phyloP scores from a whole-genome alignment of 2,329 filamentous ascomycete species.

The Metarhizium guizhouense region DNA sequence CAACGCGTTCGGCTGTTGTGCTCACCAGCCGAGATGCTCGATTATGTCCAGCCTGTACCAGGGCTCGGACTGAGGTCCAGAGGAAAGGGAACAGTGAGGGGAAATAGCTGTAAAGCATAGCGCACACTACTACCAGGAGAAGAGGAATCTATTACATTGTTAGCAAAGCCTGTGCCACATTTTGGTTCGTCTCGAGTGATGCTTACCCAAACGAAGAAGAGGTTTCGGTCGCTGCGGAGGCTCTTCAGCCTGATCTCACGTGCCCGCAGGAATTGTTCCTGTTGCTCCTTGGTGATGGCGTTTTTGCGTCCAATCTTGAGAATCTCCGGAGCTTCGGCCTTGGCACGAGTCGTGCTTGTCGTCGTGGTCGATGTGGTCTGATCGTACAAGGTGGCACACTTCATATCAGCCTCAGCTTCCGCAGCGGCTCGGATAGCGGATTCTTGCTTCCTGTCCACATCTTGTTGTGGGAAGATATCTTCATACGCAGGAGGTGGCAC shows the following conservation, averaged over 20 bases:
- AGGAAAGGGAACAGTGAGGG: slow-evolving; percentile 35
- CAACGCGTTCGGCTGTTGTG: slow-evolving; percentile 14
- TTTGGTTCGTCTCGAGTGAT: neutral
- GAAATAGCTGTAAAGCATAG: slow-evolving; percentile 41
- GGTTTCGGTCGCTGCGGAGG: slow-evolving; percentile 53
- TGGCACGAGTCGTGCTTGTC: slow-evolving; percentile 27
- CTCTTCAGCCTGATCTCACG: slow-evolving; percentile 55
- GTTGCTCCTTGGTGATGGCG: slow-evolving; percentile 55
- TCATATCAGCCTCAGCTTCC: slow-evolving; percentile 49
- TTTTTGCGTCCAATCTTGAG: slow-evolving; percentile 55
- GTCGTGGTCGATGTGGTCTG: slow-evolving; percentile 17
- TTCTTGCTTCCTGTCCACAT: slow-evolving; percentile 46
- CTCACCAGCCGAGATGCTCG: slow-evolving; percentile 16
- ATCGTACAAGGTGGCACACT: slow-evolving; percentile 46
- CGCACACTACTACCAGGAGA: slow-evolving; percentile 37
- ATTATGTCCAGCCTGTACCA: slow-evolving; percentile 19
- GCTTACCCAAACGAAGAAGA: slow-evolving; percentile 62
- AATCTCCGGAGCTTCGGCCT: slow-evolving; percentile 31
- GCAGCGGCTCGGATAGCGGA: slow-evolving; percentile 49
- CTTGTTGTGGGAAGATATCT: slow-evolving; percentile 59
- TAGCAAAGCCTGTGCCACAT: neutral
- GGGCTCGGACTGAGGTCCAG: slow-evolving; percentile 23
- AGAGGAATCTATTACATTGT: slow-evolving; percentile 34
- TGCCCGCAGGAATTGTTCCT: slow-evolving; percentile 51
- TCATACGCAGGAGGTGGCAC: slow-evolving; percentile 66